Percentiles rank a stretch among this genome's conserved stretches.
Conservation (phyloP, 768 basidiomycete genomes). For the Termitomyces sp. region DNA sequence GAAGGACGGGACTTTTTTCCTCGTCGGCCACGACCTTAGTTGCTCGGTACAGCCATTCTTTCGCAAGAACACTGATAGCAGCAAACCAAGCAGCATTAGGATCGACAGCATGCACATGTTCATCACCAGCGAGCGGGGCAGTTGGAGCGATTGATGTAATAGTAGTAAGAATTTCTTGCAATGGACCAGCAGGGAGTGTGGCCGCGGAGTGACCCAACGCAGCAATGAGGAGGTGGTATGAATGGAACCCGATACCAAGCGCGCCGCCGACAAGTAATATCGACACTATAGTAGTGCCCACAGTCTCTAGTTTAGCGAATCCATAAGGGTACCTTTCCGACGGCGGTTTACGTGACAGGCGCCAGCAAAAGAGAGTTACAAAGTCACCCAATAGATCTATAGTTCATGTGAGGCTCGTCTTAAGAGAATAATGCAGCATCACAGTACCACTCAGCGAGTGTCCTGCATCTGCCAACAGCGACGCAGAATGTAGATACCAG, state of each 20-base stretch:
- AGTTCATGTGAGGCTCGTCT: conserved; percentile 5
- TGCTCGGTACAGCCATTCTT: conserved; percentile 90
- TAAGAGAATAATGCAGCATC: conserved; percentile 20
- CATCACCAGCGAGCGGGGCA: conserved; percentile 50
- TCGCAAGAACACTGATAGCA: conserved; percentile 66
- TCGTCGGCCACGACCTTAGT: conserved; percentile 89
- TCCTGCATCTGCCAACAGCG: conserved; percentile 89
- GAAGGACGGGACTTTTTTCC: conserved; percentile 85
- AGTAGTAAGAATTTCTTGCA: conserved; percentile 58
- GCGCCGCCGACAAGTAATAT: conserved; percentile 82
- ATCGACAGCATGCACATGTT: conserved; percentile 62
- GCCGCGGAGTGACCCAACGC: conserved; percentile 62
- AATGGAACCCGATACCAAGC: conserved; percentile 85
- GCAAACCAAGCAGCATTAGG: conserved; percentile 99
- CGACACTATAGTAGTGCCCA: conserved; percentile 89
- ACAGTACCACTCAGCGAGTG: conserved; percentile 79
- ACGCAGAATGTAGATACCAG: conserved; percentile 85
- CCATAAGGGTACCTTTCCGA: conserved; percentile 80
- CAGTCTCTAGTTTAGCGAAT: conserved; percentile 91
- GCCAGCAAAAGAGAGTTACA: conserved; percentile 87
- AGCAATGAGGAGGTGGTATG: conserved; percentile 76
- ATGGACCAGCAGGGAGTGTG: conserved; percentile 56
- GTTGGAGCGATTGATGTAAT: conserved; percentile 50
- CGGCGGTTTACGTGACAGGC: conserved; percentile 76
- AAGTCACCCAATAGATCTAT: conserved; percentile 85